Base-by-base conservation (phyloP, 768 basidiomycete genomes). In the Clavaria fumosa region DNA sequence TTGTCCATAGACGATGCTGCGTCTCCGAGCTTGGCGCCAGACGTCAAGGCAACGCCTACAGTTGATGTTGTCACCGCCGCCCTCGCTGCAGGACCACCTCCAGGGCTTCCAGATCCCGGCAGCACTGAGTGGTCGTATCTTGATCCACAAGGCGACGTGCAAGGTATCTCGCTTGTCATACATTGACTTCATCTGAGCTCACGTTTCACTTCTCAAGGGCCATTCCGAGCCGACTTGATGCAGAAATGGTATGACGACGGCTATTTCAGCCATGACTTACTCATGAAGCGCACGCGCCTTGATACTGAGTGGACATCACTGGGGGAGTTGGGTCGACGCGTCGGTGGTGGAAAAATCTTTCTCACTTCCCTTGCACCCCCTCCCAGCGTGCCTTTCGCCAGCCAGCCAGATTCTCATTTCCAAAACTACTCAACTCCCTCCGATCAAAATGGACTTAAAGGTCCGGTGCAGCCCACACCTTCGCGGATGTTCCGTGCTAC, bases 161-260 rank as follows among this genome's bases (percentile, higher is more conserved):
- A 96, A 73, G 90, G 89, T 86, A 48, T 46, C 58, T 46, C 4
- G 15, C 20, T 5, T 21, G 39, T 27, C 35, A 37, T 15, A 10
- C 17, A 34, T 9, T 24, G 14, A 37, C 27, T n/a, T 14, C 9
- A 40, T 40, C 34, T 7, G 23, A 17, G 22, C 30, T 38, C 34
- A 31, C 45, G 7, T 43, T 34, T 40, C 35, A 30, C 24, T 27
- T 23, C 38, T 42, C 20, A 44, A 93, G 89, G 90, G 41, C 89
- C 90, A 4, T 96, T 93, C 66, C 69, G 69, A 31, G 86, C 85
- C 19, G 74, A 79, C 43, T 47, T 81, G 38, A 93, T 96, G 90
- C 89, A 93, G 60, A 84, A 84, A 50, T 95, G 90, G 90, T 78
- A 76, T 52, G 75, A 85, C 35, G 82, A 81, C 48, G 82, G 84